Evolutionary conservation across 1,284 basidiomycete genomes (phyloP), one percentile per base, ranked within the genome.

Genomic region (Austropuccinia psidii): DNA sequence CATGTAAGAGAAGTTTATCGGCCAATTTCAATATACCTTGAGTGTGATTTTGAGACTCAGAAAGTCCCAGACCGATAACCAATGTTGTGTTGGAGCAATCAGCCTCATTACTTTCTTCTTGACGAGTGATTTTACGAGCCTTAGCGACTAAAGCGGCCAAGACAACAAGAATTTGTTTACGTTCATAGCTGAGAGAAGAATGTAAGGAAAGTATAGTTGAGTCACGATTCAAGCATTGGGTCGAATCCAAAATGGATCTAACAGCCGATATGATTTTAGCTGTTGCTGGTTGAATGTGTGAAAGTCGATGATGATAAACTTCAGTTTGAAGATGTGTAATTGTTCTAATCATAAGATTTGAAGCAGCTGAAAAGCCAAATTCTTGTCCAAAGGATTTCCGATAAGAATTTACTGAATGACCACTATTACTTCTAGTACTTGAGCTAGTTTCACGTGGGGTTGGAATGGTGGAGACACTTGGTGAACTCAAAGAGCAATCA

Each of bases 171-270:
- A 98, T 89, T 52, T 87, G 85, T 79, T 91, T 90, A 62, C 94
- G 87, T 79, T 92, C 89, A 73, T 87, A 85, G 2, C 87, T 87
- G 29, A 98, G 84, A 1, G 84, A 77, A 0, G 89, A 86, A 77
- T 88, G 87, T 31, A 84, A 84, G 72, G 85, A 85, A 37, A 98
- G 85, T 15, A 90, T 82, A 0, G 85, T 83, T 0, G 91, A 89
- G 75, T 95, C 91, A 73, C 91, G 89, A 41, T 88, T 87, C 31
- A 97, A 84, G 76, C 93, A 96, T 75, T 90, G 90, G 15, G 92
- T 89, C 11, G 89, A 86, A 31, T 88, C 87, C 49, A 98, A 85
- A 19, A 95, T 88, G 29, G 89, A 87, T n/a, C 95, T 89, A 45
- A 98, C 92, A 68, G 91, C 91, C 3, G 92, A 93, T 77, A 98